Evolutionary conservation across 139 green algal species (phyloP).

Genomic region (Haematococcus sp.): DNA sequence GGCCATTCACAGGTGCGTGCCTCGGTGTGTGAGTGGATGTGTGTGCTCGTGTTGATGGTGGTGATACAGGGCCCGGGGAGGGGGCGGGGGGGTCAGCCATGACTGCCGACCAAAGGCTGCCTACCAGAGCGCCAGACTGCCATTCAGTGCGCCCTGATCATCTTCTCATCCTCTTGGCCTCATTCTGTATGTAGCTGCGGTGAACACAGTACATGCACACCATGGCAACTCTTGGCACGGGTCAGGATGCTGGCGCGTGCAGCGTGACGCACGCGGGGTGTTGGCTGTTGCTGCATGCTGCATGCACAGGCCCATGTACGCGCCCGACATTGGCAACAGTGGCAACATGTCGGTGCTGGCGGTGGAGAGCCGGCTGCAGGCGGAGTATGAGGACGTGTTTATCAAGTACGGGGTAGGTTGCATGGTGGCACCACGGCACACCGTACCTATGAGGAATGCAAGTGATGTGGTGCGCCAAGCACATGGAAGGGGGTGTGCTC

Average conservation of each 20-base stretch:
- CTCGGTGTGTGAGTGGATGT: too few species aligned
- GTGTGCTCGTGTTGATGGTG: too few species aligned
- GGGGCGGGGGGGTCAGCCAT: not conserved
- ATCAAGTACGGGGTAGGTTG: slow-evolving; percentile 6
- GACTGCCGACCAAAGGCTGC: not conserved
- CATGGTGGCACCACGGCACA: not conserved
- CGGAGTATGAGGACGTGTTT: slow-evolving; percentile 29
- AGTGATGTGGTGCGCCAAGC: not conserved
- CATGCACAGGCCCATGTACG: not conserved
- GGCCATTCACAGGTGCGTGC: slow-evolving; percentile 51
- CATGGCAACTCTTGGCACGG: not conserved
- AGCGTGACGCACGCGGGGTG: not conserved
- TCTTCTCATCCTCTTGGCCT: too few species aligned
- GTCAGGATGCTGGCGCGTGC: not conserved
- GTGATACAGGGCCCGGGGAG: not conserved
- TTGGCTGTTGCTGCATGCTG: slow-evolving; percentile 15
- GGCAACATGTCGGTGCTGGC: slow-evolving; percentile 8
- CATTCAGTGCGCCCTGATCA: too few species aligned
- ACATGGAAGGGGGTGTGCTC: not conserved
- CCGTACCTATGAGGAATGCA: not conserved
- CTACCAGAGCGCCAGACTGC: too few species aligned
- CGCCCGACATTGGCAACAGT: not conserved
- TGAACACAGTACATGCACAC: too few species aligned
- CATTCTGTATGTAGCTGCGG: too few species aligned
- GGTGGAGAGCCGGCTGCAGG: slow-evolving; percentile 24